Conservation (phyloP, 305 asterid genomes). For the Fraxinus dipetala region DNA sequence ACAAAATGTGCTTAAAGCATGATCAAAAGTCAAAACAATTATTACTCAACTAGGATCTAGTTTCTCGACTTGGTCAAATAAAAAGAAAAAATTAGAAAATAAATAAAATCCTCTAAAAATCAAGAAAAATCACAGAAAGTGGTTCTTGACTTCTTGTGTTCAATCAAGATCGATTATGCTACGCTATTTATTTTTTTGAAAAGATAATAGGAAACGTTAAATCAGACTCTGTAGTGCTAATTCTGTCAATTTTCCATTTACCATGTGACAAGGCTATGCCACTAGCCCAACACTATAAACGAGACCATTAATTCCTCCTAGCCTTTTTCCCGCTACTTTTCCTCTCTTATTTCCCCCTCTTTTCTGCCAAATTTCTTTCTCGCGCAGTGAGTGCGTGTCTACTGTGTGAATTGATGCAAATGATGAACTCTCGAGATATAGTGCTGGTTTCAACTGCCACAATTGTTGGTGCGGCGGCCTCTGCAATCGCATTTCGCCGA, state of each 20-base stretch:
- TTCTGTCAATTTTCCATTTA: neutral
- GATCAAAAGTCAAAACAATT: too few relatives aligned
- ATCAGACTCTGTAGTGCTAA: neutral
- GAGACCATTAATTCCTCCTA: neutral
- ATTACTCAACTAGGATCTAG: neutral
- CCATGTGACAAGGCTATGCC: neutral
- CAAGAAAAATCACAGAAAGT: neutral
- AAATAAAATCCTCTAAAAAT: too few relatives aligned
- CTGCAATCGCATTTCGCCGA: slow-evolving; percentile 40
- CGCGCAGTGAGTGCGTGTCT: slow-evolving; percentile 20
- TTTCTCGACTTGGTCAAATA: neutral
- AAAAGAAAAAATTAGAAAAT: too few relatives aligned
- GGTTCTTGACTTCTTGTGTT: neutral
- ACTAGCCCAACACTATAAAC: neutral
- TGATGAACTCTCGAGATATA: slow-evolving; percentile 62
- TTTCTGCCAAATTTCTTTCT: slow-evolving; percentile 26
- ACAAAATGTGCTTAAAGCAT: neutral
- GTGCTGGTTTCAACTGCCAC: slow-evolving; percentile 57
- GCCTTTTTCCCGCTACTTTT: slow-evolving; percentile 32
- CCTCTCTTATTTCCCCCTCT: neutral
- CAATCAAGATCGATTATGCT: neutral
- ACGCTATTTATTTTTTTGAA: too few relatives aligned
- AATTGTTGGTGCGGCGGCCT: slow-evolving; percentile 51
- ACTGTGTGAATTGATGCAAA: slow-evolving; percentile 9
- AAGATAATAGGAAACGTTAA: neutral